Evolutionary conservation across 2,329 filamentous ascomycete genomes (phyloP), one percentile per base, ranked within the genome.

Genomic region (Ascocoryne sarcoides): DNA sequence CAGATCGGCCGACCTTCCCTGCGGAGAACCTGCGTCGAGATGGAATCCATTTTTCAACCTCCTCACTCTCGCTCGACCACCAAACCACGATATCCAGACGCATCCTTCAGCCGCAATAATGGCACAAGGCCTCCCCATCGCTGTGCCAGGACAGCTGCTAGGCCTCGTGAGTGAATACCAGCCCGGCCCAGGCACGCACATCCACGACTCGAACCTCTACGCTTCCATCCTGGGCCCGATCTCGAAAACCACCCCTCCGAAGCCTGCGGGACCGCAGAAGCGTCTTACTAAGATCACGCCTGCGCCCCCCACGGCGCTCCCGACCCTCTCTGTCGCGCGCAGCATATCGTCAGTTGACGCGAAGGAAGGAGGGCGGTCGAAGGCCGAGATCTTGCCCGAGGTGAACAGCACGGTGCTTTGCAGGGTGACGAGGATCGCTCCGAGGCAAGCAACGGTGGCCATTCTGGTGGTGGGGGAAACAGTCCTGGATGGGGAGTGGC

Each of bases 331-430:
- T 5, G 73, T 82, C 23, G 64, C 69, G 34, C 40, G 55, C 29
- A 45, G 46, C 31, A 41, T 54, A 7, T 45, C 55, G 19, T 31
- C 42, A 12, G 33, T 34, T 4, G 21, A 18, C 19, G 38, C 29
- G 16, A 41, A 47, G 16, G 47, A 43, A 26, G 39, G 37, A 39
- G 50, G 49, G 42, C 58, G 62, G 36, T 60, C 66, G 53, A 76
- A 75, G 60, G 75, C 76, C 46, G 84, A 87, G 60, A 76, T 88
- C 38, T 72, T 95, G 5, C 92, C 92, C 1, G 78, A 84, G 51
- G 85, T 95, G 30, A 76, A 80, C 56, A 83, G 83, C 53, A 70
- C 79, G 12, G 86, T 96, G 29, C 75, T 98, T 29, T 88, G 85
- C 48, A 79, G 84, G 26, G 85, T 98, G 30, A 86, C 86, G 26